Evolutionary conservation across 768 basidiomycete species (phyloP).

Genomic region (Daedaleopsis sinensis): DNA sequence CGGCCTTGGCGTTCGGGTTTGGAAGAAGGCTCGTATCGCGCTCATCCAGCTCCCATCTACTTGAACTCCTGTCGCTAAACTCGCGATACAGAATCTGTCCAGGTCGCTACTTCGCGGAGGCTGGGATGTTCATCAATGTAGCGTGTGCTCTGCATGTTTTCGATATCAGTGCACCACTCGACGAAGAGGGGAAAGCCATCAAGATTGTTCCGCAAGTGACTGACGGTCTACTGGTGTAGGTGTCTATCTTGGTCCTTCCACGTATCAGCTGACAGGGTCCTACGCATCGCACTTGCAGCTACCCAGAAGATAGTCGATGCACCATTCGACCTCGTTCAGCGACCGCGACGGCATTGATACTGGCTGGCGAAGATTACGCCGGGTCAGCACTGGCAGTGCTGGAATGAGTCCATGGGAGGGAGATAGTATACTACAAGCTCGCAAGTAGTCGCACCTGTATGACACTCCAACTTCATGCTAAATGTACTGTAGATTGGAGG

Average conservation of each 20-base stretch:
- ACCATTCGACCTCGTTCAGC: not conserved
- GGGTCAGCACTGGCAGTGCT: no score
- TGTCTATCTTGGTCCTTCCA: not conserved
- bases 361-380: no score
- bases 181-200: conserved; percentile 8
- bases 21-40: conserved; percentile 7
- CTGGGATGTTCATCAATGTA: conserved; percentile 11
- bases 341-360: not conserved
- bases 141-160: conserved; percentile 2
- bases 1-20: conserved; percentile 10
- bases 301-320: conserved; percentile 1
- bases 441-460: no score
- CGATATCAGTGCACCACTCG: not conserved
- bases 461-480: no score
- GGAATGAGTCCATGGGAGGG: no score
- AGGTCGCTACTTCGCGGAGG: conserved; percentile 1
- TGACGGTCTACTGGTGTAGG: not conserved
- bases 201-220: not conserved
- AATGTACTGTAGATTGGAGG: no score
- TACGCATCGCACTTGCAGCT: not conserved
- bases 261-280: not conserved
- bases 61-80: not conserved
- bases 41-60: not conserved
- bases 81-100: not conserved
- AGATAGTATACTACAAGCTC: no score